Percentiles rank a stretch among this genome's conserved stretches.
These are phyloP conservation scores for Elasticomyces elasticus DNA, from an alignment of 495 filamentous ascomycete species.

Conservation along the genomic window DNA sequence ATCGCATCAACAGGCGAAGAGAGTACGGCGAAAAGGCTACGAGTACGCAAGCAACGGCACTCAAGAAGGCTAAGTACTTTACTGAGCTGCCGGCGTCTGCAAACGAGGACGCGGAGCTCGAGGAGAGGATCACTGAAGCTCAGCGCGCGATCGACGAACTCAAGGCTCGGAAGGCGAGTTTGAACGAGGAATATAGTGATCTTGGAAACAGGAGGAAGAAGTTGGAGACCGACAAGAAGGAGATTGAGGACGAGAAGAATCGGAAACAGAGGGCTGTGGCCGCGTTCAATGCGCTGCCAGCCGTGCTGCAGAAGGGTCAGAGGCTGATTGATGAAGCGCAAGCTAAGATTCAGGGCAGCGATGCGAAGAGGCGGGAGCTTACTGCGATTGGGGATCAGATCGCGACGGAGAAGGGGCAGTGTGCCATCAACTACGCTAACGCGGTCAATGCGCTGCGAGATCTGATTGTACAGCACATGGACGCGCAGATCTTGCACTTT, in stretches of 20 bases:
- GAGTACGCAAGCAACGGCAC: slow-evolving; percentile 49
- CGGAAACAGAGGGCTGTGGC: slow-evolving; percentile 50
- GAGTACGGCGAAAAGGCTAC: slow-evolving; percentile 64
- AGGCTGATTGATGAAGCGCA: slow-evolving; percentile 37
- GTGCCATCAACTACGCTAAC: slow-evolving; percentile 54
- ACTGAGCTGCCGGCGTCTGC: slow-evolving; percentile 65
- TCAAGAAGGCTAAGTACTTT: slow-evolving; percentile 55
- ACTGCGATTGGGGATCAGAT: slow-evolving; percentile 45
- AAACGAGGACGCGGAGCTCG: slow-evolving; percentile 44
- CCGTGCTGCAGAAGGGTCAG: slow-evolving; percentile 53
- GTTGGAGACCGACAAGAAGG: slow-evolving; percentile 32
- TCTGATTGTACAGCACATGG: slow-evolving; percentile 52
- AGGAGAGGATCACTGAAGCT: slow-evolving; percentile 36
- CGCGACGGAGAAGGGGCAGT: slow-evolving; percentile 51
- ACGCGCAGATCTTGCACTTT: slow-evolving; percentile 55
- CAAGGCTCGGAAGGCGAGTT: slow-evolving; percentile 16
- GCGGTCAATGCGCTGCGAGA: slow-evolving; percentile 49
- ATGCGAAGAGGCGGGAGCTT: slow-evolving; percentile 35
- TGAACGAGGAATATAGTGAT: slow-evolving; percentile 10
- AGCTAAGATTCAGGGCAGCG: slow-evolving; percentile 36
- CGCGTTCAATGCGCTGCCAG: slow-evolving; percentile 56
- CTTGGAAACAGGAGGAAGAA: slow-evolving; percentile 5
- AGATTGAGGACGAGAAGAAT: slow-evolving; percentile 44
- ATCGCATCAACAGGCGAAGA: slow-evolving; percentile 49
- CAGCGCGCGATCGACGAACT: slow-evolving; percentile 29